phyloP scores from a whole-genome alignment of 116 monocot species.

The Iris pallida region DNA sequence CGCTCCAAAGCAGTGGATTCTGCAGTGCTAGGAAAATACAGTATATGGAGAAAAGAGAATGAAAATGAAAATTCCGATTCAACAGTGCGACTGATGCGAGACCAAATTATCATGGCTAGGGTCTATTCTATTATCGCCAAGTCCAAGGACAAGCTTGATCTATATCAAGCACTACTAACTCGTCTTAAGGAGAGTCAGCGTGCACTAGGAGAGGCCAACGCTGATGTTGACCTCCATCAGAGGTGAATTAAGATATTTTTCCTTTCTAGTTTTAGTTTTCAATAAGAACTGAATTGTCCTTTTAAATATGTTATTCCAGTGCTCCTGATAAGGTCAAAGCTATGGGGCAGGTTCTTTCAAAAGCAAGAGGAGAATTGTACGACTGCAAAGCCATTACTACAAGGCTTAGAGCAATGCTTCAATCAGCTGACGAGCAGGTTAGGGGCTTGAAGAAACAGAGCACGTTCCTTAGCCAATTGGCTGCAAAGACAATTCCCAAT shows the following conservation, averaged over 20 bases:
- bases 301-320: slow-evolving; percentile 16
- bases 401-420: slow-evolving; percentile 68
- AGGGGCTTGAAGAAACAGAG: slow-evolving; percentile 71
- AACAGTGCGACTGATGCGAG: slow-evolving; percentile 22
- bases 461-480: slow-evolving; percentile 69
- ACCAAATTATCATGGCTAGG: slow-evolving; percentile 35
- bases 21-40: slow-evolving; percentile 33
- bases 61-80: slow-evolving; percentile 27
- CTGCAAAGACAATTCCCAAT: slow-evolving; percentile 74
- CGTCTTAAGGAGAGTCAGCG: slow-evolving; percentile 27
- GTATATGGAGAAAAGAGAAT: slow-evolving; percentile 27
- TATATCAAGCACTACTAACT: slow-evolving; percentile 18
- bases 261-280: background rate
- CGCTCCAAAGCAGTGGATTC: slow-evolving; percentile 32
- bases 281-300: background rate
- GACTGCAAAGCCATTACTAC: slow-evolving; percentile 50
- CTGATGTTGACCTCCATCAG: slow-evolving; percentile 20
- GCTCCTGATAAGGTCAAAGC: slow-evolving; percentile 49
- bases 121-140: slow-evolving; percentile 25
- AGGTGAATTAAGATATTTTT: slow-evolving; percentile 12
- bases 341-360: slow-evolving; percentile 66
- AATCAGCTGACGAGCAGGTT: slow-evolving; percentile 65
- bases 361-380: slow-evolving; percentile 50
- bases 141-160: slow-evolving; percentile 22
- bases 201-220: slow-evolving; percentile 23